Evolutionary conservation across 345 rosid species (phyloP), one percentile per base, ranked within the genome.

Genomic region (Arabis alpina): DNA sequence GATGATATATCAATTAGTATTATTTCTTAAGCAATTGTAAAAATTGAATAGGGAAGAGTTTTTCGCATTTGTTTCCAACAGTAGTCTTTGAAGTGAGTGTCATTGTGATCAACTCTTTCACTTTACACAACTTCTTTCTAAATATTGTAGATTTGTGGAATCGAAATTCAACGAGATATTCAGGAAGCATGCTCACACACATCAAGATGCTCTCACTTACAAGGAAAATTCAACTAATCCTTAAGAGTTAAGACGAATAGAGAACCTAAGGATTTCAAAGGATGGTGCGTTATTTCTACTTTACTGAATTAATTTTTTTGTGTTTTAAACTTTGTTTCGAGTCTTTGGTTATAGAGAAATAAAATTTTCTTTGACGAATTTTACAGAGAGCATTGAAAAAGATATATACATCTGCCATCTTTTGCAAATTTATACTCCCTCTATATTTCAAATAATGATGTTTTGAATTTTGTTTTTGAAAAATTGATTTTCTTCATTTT

Each of bases 151-250:
- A 76, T 93, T 90, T 72, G 88, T 83, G 10, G 78, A 74, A 2
- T 76, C 61, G 1, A 93, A 90, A 66, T 90, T 93, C 40, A 96
- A 90, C 66, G 90, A 87, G 44, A 87, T 90, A 3, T 87, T 93
- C 73, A 28, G n/a, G 25, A 86, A 83, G 73, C 84, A 87, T 66
- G 90, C 95, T 8, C 65, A 4, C 2, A 72, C 76, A 5, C 66
- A 82, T 75, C 62, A 40, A 15, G 23, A 77, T 48, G 86, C 88
- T 64, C 77, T 88, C 13, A 84, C 89, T 23, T 50, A 73, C 12
- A 68, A 75, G 5, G 94, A n/a, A 86, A 66, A 10, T 88, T 23
- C 64, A 1, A 49, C 77, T 8, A 41, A 47, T 88, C 81, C 77
- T n/a, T n/a, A n/a, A n/a, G n/a, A n/a, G n/a, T 88, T 0, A 69